phyloP scores from a whole-genome alignment of 805 yeast genomes.

The Jamesozyma piceae region DNA sequence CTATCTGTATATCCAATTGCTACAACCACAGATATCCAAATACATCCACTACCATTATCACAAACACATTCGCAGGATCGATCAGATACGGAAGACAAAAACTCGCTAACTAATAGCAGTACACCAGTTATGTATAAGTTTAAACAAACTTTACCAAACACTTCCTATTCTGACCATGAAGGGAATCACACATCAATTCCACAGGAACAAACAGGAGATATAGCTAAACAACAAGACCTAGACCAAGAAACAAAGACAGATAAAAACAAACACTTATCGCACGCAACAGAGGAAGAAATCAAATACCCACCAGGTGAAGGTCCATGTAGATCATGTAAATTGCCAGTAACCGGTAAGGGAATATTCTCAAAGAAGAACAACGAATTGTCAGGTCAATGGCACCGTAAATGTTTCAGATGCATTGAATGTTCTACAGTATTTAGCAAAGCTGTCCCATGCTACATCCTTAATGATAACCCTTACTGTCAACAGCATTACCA shows the following conservation, averaged over 20 bases:
- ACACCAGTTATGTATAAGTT: conserved; percentile 22
- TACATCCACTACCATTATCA: too few relatives aligned
- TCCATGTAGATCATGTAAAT: conserved; percentile 69
- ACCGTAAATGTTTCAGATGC: conserved; percentile 75
- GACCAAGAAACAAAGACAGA: not conserved
- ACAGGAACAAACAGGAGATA: too few relatives aligned
- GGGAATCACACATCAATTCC: not conserved
- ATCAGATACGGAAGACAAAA: not conserved
- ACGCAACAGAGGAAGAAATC: not conserved
- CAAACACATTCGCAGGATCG: not conserved
- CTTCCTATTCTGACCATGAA: not conserved
- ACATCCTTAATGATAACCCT: conserved; percentile 71
- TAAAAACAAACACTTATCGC: conserved; percentile 34
- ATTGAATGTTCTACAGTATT: conserved; percentile 49
- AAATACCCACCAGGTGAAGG: conserved; percentile 55
- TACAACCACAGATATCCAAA: too few relatives aligned
- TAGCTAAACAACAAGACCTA: too few relatives aligned
- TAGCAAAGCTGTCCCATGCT: conserved; percentile 55
- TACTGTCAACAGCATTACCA: conserved; percentile 77
- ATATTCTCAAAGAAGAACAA: conserved; percentile 1
- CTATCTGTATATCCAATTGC: conserved; percentile 21
- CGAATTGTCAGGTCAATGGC: conserved; percentile 89
- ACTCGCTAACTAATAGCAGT: conserved; percentile 8
- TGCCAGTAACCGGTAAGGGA: conserved; percentile 31
- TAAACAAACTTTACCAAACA: not conserved